Evolutionary conservation across 2,329 filamentous ascomycete genomes (phyloP).

Genomic region (Pyrenochaeta sp.): DNA sequence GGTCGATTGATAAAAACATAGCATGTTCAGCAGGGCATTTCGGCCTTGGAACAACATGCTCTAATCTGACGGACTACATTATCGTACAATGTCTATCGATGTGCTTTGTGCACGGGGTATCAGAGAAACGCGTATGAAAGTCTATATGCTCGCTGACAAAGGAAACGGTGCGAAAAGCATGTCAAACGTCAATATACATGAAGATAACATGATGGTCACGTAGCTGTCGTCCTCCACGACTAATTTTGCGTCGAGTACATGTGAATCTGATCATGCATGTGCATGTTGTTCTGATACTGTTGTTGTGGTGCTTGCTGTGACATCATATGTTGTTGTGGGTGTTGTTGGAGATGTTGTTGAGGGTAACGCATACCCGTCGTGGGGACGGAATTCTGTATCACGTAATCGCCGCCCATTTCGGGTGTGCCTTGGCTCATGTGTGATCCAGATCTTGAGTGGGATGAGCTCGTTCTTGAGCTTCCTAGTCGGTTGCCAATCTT

Average conservation of each 20-base stretch:
- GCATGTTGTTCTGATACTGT: conserved; percentile 23
- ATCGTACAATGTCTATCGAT: conserved; percentile 3
- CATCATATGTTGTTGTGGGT: conserved; percentile 32
- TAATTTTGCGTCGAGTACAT: conserved; percentile 30
- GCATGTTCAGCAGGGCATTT: no score
- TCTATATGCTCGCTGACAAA: conserved; percentile 3
- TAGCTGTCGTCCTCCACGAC: background rate
- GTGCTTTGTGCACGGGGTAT: conserved; percentile 4
- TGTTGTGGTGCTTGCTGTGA: conserved; percentile 23
- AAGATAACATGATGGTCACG: no score
- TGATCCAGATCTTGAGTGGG: conserved; percentile 32
- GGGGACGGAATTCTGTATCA: conserved; percentile 25
- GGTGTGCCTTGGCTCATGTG: conserved; percentile 26
- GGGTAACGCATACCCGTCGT: conserved; percentile 30
- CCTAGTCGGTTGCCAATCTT: conserved; percentile 40
- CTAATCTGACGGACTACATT: background rate
- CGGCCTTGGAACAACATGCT: no score
- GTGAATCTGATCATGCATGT: conserved; percentile 34
- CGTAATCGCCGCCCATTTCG: conserved; percentile 33
- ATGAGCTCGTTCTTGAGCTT: conserved; percentile 31
- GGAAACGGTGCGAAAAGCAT: background rate
- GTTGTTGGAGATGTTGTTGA: conserved; percentile 23
- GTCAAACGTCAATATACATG: background rate
- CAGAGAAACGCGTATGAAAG: conserved; percentile 1
- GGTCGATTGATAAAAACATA: no score